Base-by-base conservation (phyloP, 1,284 basidiomycete genomes). In the Lentinula novae-zelandiae region DNA sequence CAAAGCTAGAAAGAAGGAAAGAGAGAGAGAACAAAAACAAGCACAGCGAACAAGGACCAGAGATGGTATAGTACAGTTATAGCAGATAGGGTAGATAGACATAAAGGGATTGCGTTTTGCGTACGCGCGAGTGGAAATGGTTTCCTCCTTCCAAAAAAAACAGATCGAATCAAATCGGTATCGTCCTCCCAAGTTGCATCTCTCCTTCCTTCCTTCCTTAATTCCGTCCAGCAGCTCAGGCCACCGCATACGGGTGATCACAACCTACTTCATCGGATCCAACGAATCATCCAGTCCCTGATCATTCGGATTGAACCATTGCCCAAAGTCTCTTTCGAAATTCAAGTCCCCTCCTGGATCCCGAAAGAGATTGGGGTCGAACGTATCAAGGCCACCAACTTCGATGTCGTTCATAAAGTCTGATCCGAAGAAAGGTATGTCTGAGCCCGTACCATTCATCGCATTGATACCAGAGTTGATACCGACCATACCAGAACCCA, bases 321-420 rank as follows among this genome's bases (percentile, higher is more conserved):
- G 83, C 55, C 83, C 82, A 70, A 87, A 87, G 66, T 86, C 85
- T 66, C 83, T 75, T 70, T 87, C 86, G 64, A 87, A 87, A 67
- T 85, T 82, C 67, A 86, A 71, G 57, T 81, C 77, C 2, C 77
- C 76, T 42, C 81, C 75, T 6, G 38, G 1, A 22, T 34, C 49
- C 48, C 75, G 70, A 67, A 83, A 81, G 40, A 82, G 55, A 17
- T 70, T 68, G 1, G 73, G 39, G 57, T 82, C 79, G 53, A 84
- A 79, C 6, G 78, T 78, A 33, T 80, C 80, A 63, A 81, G 63
- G 31, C 71, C 66, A 46, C 59, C 69, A 27, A 38, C 20, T 12
- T 74, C 72, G 5, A 80, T 71, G 6, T 69, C 72, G 62, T 74
- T 72, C 62, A 79, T 76, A 56, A 82, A 82, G n/a, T 78, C 75